These are phyloP conservation scores for Scopulariopsis brevicaulis DNA, from an alignment of 2,329 filamentous ascomycete genomes.

Conservation along the genomic window DNA sequence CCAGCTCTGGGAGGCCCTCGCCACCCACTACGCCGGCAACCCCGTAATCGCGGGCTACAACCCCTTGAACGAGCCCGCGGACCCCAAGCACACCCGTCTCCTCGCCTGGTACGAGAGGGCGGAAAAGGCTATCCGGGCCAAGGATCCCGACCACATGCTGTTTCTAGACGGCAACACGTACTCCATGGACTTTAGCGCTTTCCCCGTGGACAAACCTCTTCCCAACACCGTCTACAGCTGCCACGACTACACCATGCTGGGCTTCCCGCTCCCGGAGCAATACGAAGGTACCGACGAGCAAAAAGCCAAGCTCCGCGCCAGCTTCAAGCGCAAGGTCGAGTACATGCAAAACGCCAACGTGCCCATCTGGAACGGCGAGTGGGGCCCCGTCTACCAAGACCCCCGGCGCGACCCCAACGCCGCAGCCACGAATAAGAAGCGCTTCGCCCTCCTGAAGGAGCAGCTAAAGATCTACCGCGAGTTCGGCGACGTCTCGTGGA, in stretches of 20 bases:
- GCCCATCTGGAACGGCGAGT: slow-evolving; percentile 39
- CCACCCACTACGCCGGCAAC: slow-evolving; percentile 27
- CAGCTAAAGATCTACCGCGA: slow-evolving; percentile 24
- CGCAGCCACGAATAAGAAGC: slow-evolving; percentile 22
- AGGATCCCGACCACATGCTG: slow-evolving; percentile 35
- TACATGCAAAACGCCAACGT: slow-evolving; percentile 28
- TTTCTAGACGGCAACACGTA: slow-evolving; percentile 42
- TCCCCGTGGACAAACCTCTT: slow-evolving; percentile 20
- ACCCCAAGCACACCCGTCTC: slow-evolving; percentile 14
- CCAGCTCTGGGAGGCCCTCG: slow-evolving; percentile 29
- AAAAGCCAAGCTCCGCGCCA: slow-evolving; percentile 23
- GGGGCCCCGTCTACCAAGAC: slow-evolving; percentile 35
- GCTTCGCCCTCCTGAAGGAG: slow-evolving; percentile 27
- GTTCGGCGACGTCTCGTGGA: slow-evolving; percentile 36
- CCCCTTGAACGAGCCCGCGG: slow-evolving; percentile 19
- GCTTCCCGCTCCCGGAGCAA: slow-evolving; percentile 28
- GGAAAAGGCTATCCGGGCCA: slow-evolving; percentile 24
- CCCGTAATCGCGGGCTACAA: slow-evolving; percentile 29
- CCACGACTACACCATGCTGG: slow-evolving; percentile 40
- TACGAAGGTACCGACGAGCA: slow-evolving; percentile 30
- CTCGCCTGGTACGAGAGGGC: slow-evolving; percentile 26
- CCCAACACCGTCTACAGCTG: slow-evolving; percentile 38
- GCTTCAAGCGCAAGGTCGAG: slow-evolving; percentile 28
- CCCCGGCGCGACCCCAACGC: slow-evolving; percentile 23
- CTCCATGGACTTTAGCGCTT: slow-evolving; percentile 35